Conservation (phyloP, 2,329 filamentous ascomycete genomes). For the Fusarium goolgardi region DNA sequence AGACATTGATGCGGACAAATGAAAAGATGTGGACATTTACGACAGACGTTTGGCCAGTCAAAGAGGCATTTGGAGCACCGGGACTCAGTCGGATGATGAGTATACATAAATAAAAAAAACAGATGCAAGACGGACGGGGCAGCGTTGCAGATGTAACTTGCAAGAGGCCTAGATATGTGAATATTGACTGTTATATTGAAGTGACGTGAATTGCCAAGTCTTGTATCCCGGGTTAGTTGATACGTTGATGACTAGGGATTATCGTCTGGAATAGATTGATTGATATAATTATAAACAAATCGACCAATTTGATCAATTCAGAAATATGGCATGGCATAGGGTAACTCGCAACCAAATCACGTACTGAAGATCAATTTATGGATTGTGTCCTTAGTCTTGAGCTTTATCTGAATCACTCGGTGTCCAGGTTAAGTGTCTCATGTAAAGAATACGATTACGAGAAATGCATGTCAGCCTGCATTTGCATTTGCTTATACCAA, state of each 20-base stretch:
- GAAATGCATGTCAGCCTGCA: constrained; percentile 26
- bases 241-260: not conserved
- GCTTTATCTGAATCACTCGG: not conserved
- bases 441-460: constrained; percentile 33
- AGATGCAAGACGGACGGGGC: not conserved
- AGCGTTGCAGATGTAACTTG: not conserved
- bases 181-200: too few species aligned
- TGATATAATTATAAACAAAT: not conserved
- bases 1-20: constrained; percentile 41
- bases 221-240: not conserved
- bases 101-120: not conserved
- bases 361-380: not conserved
- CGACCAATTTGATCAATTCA: not conserved
- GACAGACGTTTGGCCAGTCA: constrained; percentile 44
- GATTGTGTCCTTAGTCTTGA: not conserved
- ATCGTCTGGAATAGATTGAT: not conserved
- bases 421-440: not conserved
- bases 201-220: too few species aligned
- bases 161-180: not conserved
- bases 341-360: not conserved
- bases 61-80: not conserved
- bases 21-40: constrained; percentile 36
- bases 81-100: not conserved
- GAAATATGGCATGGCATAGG: not conserved
- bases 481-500: not conserved